Base-by-base conservation (phyloP, 306 rosid species). In the Corylus avellana region DNA sequence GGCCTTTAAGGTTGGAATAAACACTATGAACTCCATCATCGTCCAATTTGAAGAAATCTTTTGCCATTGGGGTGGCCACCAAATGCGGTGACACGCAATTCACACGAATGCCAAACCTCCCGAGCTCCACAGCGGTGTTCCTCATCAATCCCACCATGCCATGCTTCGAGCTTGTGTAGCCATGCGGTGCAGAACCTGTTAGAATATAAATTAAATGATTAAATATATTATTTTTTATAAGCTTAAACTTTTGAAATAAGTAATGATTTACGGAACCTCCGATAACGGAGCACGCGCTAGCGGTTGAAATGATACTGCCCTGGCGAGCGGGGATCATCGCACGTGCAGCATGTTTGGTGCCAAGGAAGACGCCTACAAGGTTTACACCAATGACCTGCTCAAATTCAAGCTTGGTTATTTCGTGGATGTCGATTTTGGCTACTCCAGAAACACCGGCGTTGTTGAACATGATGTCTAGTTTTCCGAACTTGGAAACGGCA, bases 381-480 rank as follows among this genome's bases (percentile, higher is more conserved):
- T 89, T 91, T 0, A 87, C 81, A 0, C 61, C 59, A 0, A 86
- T 13, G 9, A 91, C 89, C 48, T 44, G 16, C 74, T 91, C 83
- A 20, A 91, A 91, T 1, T 79, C 84, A 0, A 72, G 77, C 42
- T 49, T 66, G 7, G 66, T 50, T 8, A 51, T 67, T 4, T 84
- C 88, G 0, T 77, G 14, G 10, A 91, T 86, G 83, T 11, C 67
- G 35, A 62, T 62, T n/a, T 84, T 77, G 20, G 32, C 53, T 4
- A 0, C 18, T 0, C 50, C 89, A 0, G 0, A 0, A 14, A 79
- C 46, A 2, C 87, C 93, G 0, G 93, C 92, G 6, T 91, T 91
- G 75, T 87, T 91, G 54, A 77, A 64, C 93, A 91, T 87, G 68
- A 89, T 87, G 46, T 91, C 96, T 0, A 89, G 85, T 78, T 81